phyloP scores from a whole-genome alignment of 23 red algal species.

The Gracilaria domingensis region DNA sequence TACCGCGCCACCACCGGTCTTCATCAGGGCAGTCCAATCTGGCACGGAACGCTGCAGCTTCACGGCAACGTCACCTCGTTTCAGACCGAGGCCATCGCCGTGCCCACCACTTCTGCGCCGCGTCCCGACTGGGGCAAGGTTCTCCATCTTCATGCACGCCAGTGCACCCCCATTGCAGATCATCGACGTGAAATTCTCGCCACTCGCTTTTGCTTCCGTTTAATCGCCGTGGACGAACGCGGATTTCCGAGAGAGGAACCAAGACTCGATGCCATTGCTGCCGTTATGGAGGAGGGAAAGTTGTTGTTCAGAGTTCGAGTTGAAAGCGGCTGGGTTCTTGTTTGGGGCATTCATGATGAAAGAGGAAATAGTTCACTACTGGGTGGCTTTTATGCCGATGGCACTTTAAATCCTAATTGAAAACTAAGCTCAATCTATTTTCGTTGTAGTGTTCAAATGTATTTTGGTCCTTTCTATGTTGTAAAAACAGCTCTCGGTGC shows the following conservation, averaged over 20 bases:
- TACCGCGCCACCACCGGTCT: conserved; percentile 6
- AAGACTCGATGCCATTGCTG: conserved; percentile 13
- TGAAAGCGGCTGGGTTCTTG: conserved; percentile 17
- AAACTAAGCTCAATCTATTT: background rate
- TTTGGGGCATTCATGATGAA: conserved; percentile 37
- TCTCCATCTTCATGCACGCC: background rate
- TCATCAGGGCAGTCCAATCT: background rate
- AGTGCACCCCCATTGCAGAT: background rate
- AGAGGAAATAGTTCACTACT: conserved; percentile 15
- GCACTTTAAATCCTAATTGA: background rate
- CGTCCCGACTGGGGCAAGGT: conserved; percentile 22
- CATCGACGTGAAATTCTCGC: conserved; percentile 8
- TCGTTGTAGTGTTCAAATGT: background rate
- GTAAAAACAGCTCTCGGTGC: background rate
- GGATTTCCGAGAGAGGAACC: background rate
- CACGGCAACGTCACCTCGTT: conserved; percentile 5
- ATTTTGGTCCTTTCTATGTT: background rate
- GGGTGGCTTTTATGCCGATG: conserved; percentile 26
- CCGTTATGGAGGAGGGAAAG: conserved; percentile 24
- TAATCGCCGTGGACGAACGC: background rate
- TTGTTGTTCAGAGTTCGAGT: conserved; percentile 34
- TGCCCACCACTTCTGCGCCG: conserved; percentile 25
- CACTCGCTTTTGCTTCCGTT: conserved; percentile 15
- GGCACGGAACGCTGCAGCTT: conserved; percentile 1
- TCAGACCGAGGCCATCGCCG: conserved; percentile 4